Conservation (phyloP, 2,329 filamentous ascomycete genomes). For the Ophiostoma himal-ulmi region DNA sequence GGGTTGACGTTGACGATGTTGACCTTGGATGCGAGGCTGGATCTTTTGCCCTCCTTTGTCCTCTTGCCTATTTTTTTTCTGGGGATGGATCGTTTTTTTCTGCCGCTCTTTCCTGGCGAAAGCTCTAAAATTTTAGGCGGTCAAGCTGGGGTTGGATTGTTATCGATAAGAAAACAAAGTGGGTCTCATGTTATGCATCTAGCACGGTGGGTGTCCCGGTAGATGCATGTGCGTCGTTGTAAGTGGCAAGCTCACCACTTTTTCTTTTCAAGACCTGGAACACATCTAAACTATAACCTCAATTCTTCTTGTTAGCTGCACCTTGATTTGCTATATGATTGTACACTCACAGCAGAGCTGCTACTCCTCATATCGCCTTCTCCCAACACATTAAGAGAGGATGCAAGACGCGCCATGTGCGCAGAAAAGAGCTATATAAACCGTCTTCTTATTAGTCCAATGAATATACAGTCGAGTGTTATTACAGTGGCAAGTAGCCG, state of each 20-base stretch:
- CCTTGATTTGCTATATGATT: too few relatives aligned
- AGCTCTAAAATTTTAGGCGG: constrained; percentile 12
- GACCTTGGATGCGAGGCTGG: not conserved
- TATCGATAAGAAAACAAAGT: not conserved
- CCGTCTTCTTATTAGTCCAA: too few relatives aligned
- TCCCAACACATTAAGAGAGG: too few relatives aligned
- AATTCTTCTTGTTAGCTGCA: too few relatives aligned
- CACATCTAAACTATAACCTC: not conserved
- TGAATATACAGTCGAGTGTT: too few relatives aligned
- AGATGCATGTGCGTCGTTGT: not conserved
- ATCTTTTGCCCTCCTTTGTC: not conserved
- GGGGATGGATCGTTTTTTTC: constrained; percentile 2
- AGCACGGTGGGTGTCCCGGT: not conserved
- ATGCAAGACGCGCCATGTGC: too few relatives aligned
- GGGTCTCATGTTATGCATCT: not conserved
- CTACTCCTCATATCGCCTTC: too few relatives aligned
- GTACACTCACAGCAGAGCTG: too few relatives aligned
- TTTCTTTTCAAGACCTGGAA: not conserved
- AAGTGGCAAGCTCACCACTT: not conserved
- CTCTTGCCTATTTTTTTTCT: not conserved
- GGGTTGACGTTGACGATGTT: constrained; percentile 5
- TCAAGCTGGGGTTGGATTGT: not conserved
- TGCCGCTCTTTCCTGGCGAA: not conserved
- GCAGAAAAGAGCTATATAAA: too few relatives aligned
- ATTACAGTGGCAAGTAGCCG: too few relatives aligned